Percentiles rank a stretch among this genome's conserved stretches.
Conservation (phyloP, 768 basidiomycete genomes). For the Boletus tomentosulus region DNA sequence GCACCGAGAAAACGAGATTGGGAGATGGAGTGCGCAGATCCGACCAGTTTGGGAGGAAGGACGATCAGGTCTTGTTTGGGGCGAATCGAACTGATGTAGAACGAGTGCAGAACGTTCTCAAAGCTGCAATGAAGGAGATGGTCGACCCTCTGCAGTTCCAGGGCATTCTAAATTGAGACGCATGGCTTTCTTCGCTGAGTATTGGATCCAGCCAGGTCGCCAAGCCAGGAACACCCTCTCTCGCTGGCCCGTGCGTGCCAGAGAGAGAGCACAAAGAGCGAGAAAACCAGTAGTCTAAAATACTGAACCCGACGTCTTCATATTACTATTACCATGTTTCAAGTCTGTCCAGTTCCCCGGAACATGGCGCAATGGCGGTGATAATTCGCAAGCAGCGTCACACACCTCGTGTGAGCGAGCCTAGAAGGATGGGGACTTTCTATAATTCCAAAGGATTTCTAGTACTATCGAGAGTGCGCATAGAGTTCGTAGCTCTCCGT, state of each 20-base stretch:
- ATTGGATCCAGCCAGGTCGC: constrained; percentile 12
- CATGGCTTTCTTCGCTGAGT: constrained; percentile 7
- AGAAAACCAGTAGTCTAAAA: neutral
- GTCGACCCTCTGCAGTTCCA: neutral
- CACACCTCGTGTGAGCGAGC: too few relatives aligned
- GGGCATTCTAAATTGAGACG: constrained; percentile 26
- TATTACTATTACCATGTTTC: neutral
- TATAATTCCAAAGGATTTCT: neutral
- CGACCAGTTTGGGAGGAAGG: constrained; percentile 1
- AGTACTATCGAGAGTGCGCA: constrained; percentile 3
- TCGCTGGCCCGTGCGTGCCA: neutral
- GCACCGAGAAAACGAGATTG: too few relatives aligned
- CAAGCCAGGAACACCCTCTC: constrained; percentile 9
- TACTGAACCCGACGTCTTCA: neutral
- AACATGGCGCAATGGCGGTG: constrained; percentile 23
- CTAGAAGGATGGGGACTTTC: neutral
- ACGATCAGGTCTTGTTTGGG: constrained; percentile 14
- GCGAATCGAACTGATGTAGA: constrained; percentile 11
- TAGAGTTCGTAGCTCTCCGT: constrained; percentile 22
- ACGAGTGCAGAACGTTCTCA: neutral
- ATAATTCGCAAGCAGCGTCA: neutral
- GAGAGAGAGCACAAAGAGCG: neutral
- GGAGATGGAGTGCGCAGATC: constrained; percentile 4
- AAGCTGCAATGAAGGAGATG: neutral
- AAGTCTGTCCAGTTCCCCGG: constrained; percentile 20